Percentiles rank a stretch among this genome's conserved stretches.
Conservation (phyloP, 2,329 filamentous ascomycete species). For the Pestalotiopsis fici region DNA sequence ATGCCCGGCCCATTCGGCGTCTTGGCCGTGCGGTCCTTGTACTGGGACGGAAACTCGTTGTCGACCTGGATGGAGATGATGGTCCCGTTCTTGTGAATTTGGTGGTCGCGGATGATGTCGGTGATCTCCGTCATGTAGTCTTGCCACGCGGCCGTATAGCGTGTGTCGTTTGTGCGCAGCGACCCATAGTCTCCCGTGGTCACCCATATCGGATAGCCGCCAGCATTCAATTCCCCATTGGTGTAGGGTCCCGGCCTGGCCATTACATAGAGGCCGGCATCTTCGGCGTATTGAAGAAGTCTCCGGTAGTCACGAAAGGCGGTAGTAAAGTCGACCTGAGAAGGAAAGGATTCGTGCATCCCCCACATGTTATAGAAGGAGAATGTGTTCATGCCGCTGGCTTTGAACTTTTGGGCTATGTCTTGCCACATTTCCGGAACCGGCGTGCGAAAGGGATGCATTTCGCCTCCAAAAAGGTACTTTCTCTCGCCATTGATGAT, state of each 20-base stretch:
- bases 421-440: constrained; percentile 59
- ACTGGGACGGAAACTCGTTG: constrained; percentile 72
- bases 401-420: constrained; percentile 79
- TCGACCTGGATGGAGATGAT: constrained; percentile 78
- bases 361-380: constrained; percentile 81
- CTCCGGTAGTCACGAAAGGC: neutral
- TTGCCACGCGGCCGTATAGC: constrained; percentile 55
- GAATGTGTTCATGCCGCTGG: constrained; percentile 75
- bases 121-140: constrained; percentile 63
- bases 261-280: constrained; percentile 75
- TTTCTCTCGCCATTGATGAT: constrained; percentile 70
- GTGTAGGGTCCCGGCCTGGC: constrained; percentile 73
- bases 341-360: constrained; percentile 70
- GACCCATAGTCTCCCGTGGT: constrained; percentile 57
- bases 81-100: constrained; percentile 79
- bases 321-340: constrained; percentile 29
- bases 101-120: constrained; percentile 67
- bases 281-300: constrained; percentile 69
- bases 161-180: constrained; percentile 62
- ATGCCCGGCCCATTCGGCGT: neutral
- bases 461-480: constrained; percentile 72
- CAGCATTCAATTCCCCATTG: constrained; percentile 74
- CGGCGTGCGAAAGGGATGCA: constrained; percentile 65
- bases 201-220: constrained; percentile 79
- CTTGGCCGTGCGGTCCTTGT: constrained; percentile 39